These are phyloP conservation scores for Jasminum sambac DNA, from an alignment of 257 asterid species.

Conservation along the genomic window DNA sequence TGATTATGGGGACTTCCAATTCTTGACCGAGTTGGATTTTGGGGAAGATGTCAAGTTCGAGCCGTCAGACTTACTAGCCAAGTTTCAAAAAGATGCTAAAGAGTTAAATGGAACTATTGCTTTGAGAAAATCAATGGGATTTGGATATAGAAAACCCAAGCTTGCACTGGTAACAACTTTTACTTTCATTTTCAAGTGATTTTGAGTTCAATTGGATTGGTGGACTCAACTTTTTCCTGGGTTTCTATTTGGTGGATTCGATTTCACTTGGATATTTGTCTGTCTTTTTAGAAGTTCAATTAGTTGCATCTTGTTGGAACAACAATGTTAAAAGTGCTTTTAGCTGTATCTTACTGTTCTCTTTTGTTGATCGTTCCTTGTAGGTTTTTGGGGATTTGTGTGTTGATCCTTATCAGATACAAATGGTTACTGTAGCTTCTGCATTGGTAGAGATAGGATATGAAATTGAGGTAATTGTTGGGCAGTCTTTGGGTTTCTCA, in stretches of 20 bases:
- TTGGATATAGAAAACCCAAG: constrained; percentile 67
- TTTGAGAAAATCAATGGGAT: constrained; percentile 47
- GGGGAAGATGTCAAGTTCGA: constrained; percentile 75
- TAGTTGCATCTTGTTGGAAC: constrained; percentile 15
- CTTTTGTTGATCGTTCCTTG: constrained; percentile 15
- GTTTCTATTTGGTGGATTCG: background rate
- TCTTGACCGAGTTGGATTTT: constrained; percentile 65
- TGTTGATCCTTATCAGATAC: constrained; percentile 82
- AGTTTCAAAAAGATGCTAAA: constrained; percentile 43
- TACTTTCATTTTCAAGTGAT: background rate
- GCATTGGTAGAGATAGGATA: constrained; percentile 77
- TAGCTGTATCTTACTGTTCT: background rate
- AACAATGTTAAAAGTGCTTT: constrained; percentile 8
- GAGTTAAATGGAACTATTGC: constrained; percentile 40
- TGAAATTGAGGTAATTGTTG: constrained; percentile 73
- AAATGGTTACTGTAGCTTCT: constrained; percentile 71
- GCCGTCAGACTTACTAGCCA: constrained; percentile 49
- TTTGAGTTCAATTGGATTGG: background rate
- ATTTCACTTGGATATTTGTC: background rate
- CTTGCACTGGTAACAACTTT: constrained; percentile 67
- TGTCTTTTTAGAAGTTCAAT: background rate
- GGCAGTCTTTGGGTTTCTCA: constrained; percentile 3
- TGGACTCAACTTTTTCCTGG: background rate
- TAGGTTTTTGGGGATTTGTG: constrained; percentile 83
- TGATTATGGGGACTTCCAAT: constrained; percentile 37